Evolutionary conservation across 352 stramenopile genomes (phyloP), one percentile per base, ranked within the genome.

Genomic region (Phytopythium kandeliae): DNA sequence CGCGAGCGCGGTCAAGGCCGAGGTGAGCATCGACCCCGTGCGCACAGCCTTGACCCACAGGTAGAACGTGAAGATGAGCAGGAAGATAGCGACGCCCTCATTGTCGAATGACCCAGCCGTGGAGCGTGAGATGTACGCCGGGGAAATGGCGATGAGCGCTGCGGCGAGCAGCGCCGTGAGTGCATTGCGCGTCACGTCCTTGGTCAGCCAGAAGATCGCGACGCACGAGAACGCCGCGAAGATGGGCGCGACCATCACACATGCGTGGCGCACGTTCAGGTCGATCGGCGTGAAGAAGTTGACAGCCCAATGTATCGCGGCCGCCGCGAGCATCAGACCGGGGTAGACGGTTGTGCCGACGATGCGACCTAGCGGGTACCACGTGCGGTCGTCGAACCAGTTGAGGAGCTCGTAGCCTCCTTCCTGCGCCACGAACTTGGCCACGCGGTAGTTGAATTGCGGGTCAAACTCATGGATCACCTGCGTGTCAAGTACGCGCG

Each of bases 371-470:
- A 98, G 72, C 30, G 93, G 93, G 55, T 96, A 98, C 93, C 93
- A 98, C 16, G 83, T 72, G 65, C 83, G 95, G 71, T 98, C 90
- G 67, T 99, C 97, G 58, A 99, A 99, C 97, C 97, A 99, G 54
- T 97, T 79, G 49, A 98, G 82, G 58, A 99, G 97, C 47, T 95
- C 91, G 37, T 95, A 77, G 30, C 82, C 72, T 28, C 97, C 97
- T 48, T 98, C 63, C 28, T 95, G 75, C 35, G 78, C 72, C 15
- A 98, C 74, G 45, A 96, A 96, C 74, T 98, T 97, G 46, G 97
- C 99, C 24, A 97, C 96, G 53, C 97, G 89, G 78, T 97, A 99
- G 69, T 99, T 99, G 70, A 99, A 99, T 63, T 98, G 98, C 33
- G 97, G 87, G 47, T 97, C 86, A 57, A 91, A 97, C 69, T 97